These are phyloP conservation scores for Rhododendron vialii DNA, from an alignment of 148 eudicot species.

Conservation along the genomic window DNA sequence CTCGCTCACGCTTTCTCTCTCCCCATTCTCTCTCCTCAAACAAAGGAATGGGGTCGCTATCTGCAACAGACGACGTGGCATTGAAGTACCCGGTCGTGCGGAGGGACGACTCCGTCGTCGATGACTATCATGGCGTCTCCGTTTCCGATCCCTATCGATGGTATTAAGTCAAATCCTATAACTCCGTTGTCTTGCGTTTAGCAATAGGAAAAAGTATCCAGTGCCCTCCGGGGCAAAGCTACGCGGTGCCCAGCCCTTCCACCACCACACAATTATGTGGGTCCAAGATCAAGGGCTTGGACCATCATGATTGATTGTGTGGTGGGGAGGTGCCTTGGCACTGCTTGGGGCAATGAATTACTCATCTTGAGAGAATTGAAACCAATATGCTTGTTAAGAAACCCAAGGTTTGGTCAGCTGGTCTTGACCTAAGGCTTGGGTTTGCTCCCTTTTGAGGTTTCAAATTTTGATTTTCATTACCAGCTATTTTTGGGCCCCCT, in stretches of 20 bases:
- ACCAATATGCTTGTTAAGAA: neutral
- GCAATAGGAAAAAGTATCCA: no score
- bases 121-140: constrained; percentile 67
- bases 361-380: neutral
- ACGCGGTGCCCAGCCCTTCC: neutral
- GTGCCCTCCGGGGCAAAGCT: neutral
- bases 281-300: no score
- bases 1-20: neutral
- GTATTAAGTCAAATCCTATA: constrained; percentile 22
- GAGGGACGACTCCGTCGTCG: constrained; percentile 68
- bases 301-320: no score
- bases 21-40: neutral
- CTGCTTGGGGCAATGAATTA: neutral
- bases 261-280: no score
- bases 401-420: no score
- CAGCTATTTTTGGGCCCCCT: no score
- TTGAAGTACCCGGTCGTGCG: constrained; percentile 57
- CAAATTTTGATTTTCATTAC: no score
- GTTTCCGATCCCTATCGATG: constrained; percentile 88
- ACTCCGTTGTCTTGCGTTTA: neutral
- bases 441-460: no score
- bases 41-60: constrained; percentile 56
- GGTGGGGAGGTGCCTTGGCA: neutral
- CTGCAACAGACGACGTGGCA: constrained; percentile 27
- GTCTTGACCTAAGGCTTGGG: no score